Evolutionary conservation across 768 basidiomycete genomes (phyloP), one percentile per base, ranked within the genome.

Genomic region (Scleroderma citrinum): DNA sequence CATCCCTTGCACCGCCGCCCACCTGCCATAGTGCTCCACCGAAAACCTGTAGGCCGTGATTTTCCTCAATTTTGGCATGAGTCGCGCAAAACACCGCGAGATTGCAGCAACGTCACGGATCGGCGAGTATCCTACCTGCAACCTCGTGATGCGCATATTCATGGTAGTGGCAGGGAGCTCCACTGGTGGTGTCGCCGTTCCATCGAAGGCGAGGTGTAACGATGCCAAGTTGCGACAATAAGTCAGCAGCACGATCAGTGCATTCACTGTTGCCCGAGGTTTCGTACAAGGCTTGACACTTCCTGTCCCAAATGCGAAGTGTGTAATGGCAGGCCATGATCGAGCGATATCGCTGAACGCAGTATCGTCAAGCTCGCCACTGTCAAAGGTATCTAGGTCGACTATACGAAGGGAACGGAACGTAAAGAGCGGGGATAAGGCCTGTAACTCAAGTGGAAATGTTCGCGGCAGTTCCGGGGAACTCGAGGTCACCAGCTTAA

Each of bases 401-500:
- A 63, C 23, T 31, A 50, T 55, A 8, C 38, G 46, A 19, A 63
- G 21, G 2, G 40, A 52, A 1, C 55, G 38, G 38, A 63, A 63
- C 1, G 39, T 44, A 0, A 51, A 21, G 6, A 63, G 29, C 7
- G 59, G 49, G 5, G 50, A 32, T 1, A 63, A 29, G 14, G 61
- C 17, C 11, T 50, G 16, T 2, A 53, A 14, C 0, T 59, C 53
- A 34, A 63, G 61, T 0, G 39, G 36, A 37, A 63, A 61, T 5
- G 57, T 52, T 31, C 61, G 56, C 48, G 53, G 58, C 3, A 57
- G 46, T 0, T 57, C 53, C 2, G 55, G 52, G 14, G 53, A 63
- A 35, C 63, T 61, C 2, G 61, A 64, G 10, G 57, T 64, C 2
- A 56, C 60, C 44, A 62, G 46, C 36, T 62, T 54, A 48, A 63